phyloP scores from a whole-genome alignment of 1,284 basidiomycete species.

The Ceratobasidium sp. region DNA sequence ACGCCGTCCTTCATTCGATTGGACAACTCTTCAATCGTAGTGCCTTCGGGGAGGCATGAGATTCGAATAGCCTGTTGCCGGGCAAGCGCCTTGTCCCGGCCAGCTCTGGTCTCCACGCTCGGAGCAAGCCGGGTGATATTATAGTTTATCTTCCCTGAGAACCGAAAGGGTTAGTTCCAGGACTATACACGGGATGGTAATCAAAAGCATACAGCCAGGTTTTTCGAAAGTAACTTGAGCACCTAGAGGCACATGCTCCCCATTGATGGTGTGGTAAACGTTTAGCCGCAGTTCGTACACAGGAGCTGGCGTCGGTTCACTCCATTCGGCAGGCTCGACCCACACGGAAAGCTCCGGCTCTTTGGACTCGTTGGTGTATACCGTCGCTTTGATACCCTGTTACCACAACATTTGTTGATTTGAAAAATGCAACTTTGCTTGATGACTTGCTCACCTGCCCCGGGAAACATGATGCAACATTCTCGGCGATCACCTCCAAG shows the following conservation, averaged over 20 bases:
- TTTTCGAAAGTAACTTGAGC: slow-evolving; percentile 21
- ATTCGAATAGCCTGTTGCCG: slow-evolving; percentile 36
- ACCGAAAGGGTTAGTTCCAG: neutral
- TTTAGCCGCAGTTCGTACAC: slow-evolving; percentile 35
- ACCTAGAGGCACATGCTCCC: slow-evolving; percentile 22
- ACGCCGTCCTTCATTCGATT: slow-evolving; percentile 35
- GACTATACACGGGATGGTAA: neutral
- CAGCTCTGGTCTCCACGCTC: slow-evolving; percentile 18
- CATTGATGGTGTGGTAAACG: slow-evolving; percentile 23
- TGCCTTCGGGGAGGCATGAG: slow-evolving; percentile 36
- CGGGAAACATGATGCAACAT: slow-evolving; percentile 27
- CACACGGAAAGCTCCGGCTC: slow-evolving; percentile 39
- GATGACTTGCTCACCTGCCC: slow-evolving; percentile 23
- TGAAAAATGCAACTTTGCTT: neutral
- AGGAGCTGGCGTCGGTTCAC: slow-evolving; percentile 14
- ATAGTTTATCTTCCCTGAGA: slow-evolving; percentile 34
- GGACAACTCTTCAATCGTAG: slow-evolving; percentile 39
- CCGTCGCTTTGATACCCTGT: slow-evolving; percentile 32
- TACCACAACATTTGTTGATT: neutral
- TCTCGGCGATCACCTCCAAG: slow-evolving; percentile 65
- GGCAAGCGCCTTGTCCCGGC: slow-evolving; percentile 22
- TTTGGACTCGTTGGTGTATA: slow-evolving; percentile 33
- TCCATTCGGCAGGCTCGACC: slow-evolving; percentile 41
- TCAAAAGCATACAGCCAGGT: slow-evolving; percentile 7
- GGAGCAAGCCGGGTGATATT: slow-evolving; percentile 14